Conservation (phyloP, 2,329 filamentous ascomycete species). For the Botrytis sinoallii region DNA sequence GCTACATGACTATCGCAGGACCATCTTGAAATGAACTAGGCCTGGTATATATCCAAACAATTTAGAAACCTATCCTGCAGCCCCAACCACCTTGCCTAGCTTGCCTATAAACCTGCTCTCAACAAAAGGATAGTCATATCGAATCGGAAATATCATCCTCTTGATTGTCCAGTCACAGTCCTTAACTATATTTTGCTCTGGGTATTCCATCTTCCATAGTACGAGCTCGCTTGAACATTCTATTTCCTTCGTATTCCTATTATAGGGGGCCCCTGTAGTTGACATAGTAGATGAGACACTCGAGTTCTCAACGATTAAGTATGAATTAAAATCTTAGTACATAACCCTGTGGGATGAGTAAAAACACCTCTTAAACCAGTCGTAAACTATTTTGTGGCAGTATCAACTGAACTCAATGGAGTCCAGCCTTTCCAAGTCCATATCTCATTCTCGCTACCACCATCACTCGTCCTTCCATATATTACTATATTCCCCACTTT, state of each 20-base stretch:
- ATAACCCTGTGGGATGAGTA: background rate
- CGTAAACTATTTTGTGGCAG: background rate
- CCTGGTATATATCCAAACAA: background rate
- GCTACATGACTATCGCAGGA: background rate
- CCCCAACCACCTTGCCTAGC: background rate
- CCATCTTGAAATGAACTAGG: background rate
- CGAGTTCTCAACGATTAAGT: background rate
- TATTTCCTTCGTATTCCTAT: background rate
- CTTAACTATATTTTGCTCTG: background rate
- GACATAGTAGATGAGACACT: background rate
- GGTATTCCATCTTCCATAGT: background rate
- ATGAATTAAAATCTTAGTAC: background rate
- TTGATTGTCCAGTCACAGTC: background rate
- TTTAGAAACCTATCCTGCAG: background rate
- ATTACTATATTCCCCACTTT: background rate
- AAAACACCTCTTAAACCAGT: background rate
- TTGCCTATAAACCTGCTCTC: background rate
- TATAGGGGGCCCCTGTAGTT: background rate
- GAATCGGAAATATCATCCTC: background rate
- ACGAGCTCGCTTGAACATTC: background rate
- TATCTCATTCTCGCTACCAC: background rate
- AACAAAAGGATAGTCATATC: background rate
- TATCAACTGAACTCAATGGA: background rate
- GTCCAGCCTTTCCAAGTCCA: background rate
- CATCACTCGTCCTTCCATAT: background rate